A percentile compares a stretch with the other conserved stretches of the same genome.
Evolutionary conservation across 169 alveolate species (phyloP).

Genomic region (Plasmodium fragile): DNA sequence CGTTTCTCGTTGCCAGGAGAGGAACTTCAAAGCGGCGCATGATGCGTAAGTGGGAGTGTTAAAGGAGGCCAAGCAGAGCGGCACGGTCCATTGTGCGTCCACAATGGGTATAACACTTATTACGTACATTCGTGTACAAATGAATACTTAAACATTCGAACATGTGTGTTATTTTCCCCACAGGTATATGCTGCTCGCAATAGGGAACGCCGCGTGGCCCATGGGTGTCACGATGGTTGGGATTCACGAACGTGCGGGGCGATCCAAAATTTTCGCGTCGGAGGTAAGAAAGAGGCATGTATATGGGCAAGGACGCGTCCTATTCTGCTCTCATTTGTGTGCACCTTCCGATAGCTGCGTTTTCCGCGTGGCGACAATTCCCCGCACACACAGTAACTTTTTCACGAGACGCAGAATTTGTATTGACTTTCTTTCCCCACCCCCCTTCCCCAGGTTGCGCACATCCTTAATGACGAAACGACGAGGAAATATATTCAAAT

Average conservation of each 20-base stretch:
- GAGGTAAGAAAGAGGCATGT: conserved; percentile 85
- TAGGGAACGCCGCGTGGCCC: conserved; percentile 98
- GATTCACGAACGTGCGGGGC: conserved; percentile 95
- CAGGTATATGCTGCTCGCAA: conserved; percentile 91
- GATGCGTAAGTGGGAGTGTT: conserved; percentile 51
- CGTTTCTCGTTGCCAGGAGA: conserved; percentile 59
- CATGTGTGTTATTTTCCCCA: conserved; percentile 76
- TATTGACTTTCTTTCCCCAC: neutral
- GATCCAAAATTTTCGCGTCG: conserved; percentile 91
- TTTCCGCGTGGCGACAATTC: neutral
- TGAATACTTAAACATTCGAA: neutral
- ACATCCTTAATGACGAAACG: conserved; percentile 94
- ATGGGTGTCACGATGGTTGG: conserved; percentile 97
- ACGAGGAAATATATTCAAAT: conserved; percentile 92
- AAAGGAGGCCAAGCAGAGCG: neutral
- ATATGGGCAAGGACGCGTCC: neutral
- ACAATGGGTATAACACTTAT: neutral
- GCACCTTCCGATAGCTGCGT: neutral
- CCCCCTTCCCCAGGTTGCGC: conserved; percentile 78
- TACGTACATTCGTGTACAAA: neutral
- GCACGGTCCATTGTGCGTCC: neutral
- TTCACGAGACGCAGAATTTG: neutral
- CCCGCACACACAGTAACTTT: neutral
- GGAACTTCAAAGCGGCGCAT: conserved; percentile 71
- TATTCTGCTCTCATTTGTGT: neutral